Percentiles rank a stretch among this genome's conserved stretches.
These are phyloP conservation scores for Oxytropis ochrocephala DNA, from an alignment of 306 rosid genomes.

Conservation along the genomic window DNA sequence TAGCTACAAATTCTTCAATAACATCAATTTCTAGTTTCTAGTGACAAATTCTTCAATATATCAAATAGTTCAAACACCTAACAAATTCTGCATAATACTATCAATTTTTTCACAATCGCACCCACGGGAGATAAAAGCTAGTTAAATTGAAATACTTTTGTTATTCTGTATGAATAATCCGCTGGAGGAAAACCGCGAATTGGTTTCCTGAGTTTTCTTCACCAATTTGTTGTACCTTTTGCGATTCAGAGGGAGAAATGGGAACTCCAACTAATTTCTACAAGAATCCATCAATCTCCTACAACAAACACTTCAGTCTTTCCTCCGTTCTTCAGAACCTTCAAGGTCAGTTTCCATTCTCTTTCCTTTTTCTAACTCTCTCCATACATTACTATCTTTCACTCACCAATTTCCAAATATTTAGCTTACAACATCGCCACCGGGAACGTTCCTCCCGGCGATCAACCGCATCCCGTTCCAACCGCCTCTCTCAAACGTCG, in stretches of 20 bases:
- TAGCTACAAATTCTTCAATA: no score
- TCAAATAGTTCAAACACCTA: no score
- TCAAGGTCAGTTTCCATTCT: constrained; percentile 23
- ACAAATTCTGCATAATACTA: no score
- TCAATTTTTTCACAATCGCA: no score
- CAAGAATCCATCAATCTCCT: constrained; percentile 68
- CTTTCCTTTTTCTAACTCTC: background rate
- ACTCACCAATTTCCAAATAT: background rate
- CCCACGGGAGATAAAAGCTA: no score
- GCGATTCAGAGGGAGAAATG: constrained; percentile 22
- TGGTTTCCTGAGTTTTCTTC: background rate
- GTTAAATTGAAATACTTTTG: no score
- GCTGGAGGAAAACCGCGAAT: no score
- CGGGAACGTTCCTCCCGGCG: constrained; percentile 40
- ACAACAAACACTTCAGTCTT: constrained; percentile 65
- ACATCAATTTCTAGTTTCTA: no score
- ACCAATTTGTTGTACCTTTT: background rate
- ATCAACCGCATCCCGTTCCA: constrained; percentile 11
- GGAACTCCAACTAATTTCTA: constrained; percentile 62
- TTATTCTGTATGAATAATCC: no score
- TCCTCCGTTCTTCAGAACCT: constrained; percentile 67
- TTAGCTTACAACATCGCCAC: constrained; percentile 72
- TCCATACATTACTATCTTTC: background rate
- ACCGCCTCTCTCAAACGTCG: constrained; percentile 38
- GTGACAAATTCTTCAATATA: no score